Evolutionary conservation across 1,139 yeast species (phyloP).

Genomic region (Kazachstania sp.): DNA sequence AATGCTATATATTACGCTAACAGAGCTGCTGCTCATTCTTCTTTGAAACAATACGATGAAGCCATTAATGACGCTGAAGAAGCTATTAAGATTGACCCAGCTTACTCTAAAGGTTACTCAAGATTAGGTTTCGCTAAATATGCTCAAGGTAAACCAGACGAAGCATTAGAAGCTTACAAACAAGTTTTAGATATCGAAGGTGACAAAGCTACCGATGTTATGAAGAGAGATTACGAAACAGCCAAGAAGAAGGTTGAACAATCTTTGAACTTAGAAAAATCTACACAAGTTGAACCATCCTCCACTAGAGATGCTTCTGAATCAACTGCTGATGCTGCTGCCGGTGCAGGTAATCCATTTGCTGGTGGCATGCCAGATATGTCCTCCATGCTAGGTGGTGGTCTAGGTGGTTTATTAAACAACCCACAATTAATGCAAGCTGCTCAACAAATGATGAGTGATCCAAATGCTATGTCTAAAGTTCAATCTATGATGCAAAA

Average conservation of each 20-base stretch:
- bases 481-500: conserved; percentile 68
- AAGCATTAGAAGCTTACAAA: conserved; percentile 83
- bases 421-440: conserved; percentile 90
- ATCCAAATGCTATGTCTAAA: conserved; percentile 70
- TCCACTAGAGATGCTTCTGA: conserved; percentile 27
- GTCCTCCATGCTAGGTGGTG: conserved; percentile 53
- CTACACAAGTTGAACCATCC: conserved; percentile 27
- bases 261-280: conserved; percentile 41
- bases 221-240: conserved; percentile 89
- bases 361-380: conserved; percentile 68
- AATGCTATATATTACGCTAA: conserved; percentile 85
- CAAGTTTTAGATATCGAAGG: conserved; percentile 85
- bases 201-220: conserved; percentile 72
- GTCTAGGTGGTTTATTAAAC: conserved; percentile 67
- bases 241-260: conserved; percentile 81
- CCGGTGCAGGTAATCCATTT: conserved; percentile 8
- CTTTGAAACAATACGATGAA: conserved; percentile 59
- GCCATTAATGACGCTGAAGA: conserved; percentile 79
- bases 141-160: conserved; percentile 83
- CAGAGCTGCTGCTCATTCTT: conserved; percentile 95
- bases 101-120: conserved; percentile 86
- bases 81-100: conserved; percentile 71
- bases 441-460: conserved; percentile 87
- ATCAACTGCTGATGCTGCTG: conserved; percentile 19
- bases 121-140: conserved; percentile 90